Evolutionary conservation across 306 rosid genomes (phyloP).

Genomic region (Cucumis cinereus): DNA sequence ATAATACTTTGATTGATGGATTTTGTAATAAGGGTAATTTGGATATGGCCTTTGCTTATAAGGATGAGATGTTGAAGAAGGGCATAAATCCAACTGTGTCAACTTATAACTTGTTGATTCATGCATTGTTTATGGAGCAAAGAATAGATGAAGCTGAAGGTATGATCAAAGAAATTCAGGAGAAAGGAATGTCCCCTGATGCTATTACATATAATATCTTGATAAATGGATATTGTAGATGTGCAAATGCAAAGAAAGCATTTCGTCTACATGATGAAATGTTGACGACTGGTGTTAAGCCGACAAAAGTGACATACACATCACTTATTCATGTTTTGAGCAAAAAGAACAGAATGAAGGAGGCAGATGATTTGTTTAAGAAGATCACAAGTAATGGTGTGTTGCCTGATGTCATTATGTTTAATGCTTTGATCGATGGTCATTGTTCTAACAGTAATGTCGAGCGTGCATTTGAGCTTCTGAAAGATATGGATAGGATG

Average conservation of each 20-base stretch:
- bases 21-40: conserved; percentile 60
- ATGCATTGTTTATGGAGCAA: conserved; percentile 65
- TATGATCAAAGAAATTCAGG: conserved; percentile 47
- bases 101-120: conserved; percentile 71
- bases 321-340: conserved; percentile 58
- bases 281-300: conserved; percentile 36
- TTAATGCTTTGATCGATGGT: conserved; percentile 76
- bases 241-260: conserved; percentile 57
- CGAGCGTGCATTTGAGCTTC: conserved; percentile 41
- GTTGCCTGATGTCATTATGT: conserved; percentile 54
- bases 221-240: conserved; percentile 68
- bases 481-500: conserved; percentile 60
- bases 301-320: conserved; percentile 60
- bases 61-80: conserved; percentile 55
- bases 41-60: conserved; percentile 47
- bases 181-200: conserved; percentile 49
- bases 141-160: conserved; percentile 43
- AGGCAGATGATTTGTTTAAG: conserved; percentile 58
- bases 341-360: conserved; percentile 49
- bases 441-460: conserved; percentile 51
- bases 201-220: conserved; percentile 61
- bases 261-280: conserved; percentile 49
- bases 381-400: conserved; percentile 37
- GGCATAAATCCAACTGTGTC: conserved; percentile 42
- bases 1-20: conserved; percentile 64